Conservation (phyloP, 148 eudicot species). For the Dianthus caryophyllus region DNA sequence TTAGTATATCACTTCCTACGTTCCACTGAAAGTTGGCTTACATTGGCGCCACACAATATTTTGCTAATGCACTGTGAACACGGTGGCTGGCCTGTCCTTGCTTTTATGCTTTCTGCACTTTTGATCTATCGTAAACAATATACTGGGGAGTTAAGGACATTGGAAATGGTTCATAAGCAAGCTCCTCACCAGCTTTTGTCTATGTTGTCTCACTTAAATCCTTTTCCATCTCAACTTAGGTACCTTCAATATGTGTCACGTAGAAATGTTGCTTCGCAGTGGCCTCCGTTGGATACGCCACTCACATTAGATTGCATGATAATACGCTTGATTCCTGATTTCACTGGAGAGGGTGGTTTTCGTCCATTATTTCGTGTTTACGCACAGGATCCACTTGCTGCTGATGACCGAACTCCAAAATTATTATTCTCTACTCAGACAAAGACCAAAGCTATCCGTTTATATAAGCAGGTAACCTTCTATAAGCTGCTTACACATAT, state of each 20-base stretch:
- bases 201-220: slow-evolving; percentile 58
- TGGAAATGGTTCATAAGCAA: slow-evolving; percentile 90
- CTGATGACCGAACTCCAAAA: slow-evolving; percentile 50
- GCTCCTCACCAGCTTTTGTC: slow-evolving; percentile 81
- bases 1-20: slow-evolving; percentile 75
- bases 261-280: slow-evolving; percentile 71
- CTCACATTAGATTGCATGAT: slow-evolving; percentile 76
- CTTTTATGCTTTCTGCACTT: slow-evolving; percentile 83
- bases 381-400: slow-evolving; percentile 65
- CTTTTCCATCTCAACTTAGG: slow-evolving; percentile 81
- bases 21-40: slow-evolving; percentile 90
- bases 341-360: slow-evolving; percentile 63
- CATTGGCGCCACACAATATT: slow-evolving; percentile 66
- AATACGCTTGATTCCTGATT: slow-evolving; percentile 63
- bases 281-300: slow-evolving; percentile 84
- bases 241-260: slow-evolving; percentile 87
- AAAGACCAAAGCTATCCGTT: slow-evolving; percentile 54
- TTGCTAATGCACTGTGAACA: slow-evolving; percentile 86
- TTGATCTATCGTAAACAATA: slow-evolving; percentile 69
- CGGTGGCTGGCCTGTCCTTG: slow-evolving; percentile 94
- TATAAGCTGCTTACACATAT: background rate
- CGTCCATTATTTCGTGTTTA: slow-evolving; percentile 76
- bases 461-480: slow-evolving; percentile 68
- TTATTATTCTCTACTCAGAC: slow-evolving; percentile 57
- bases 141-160: slow-evolving; percentile 72